A percentile compares a stretch with the other conserved stretches of the same genome.
phyloP scores from a whole-genome alignment of 352 stramenopile genomes.

The Pythium rishiriense region DNA sequence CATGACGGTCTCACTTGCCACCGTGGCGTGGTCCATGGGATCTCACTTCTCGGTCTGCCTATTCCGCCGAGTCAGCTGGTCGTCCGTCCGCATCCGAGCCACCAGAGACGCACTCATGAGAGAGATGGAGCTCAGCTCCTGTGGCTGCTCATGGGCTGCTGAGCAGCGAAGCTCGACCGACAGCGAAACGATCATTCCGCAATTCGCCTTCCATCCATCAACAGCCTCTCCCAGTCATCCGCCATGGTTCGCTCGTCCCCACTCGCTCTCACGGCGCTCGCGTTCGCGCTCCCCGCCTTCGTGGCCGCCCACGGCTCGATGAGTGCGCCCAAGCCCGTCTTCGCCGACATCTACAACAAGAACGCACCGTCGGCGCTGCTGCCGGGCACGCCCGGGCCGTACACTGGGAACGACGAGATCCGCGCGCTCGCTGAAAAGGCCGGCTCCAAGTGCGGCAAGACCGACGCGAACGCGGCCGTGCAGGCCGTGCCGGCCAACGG shows the following conservation, averaged over 20 bases:
- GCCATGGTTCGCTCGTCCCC: conserved; percentile 10
- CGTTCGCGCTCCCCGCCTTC: conserved; percentile 5
- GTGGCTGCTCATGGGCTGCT: too few species aligned
- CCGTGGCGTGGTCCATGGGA: background rate
- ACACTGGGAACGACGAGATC: conserved; percentile 34
- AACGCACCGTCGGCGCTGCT: conserved; percentile 15
- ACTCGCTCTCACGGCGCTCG: conserved; percentile 2
- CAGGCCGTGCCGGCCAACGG: conserved; percentile 29
- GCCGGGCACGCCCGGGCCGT: conserved; percentile 29
- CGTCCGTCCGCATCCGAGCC: too few species aligned
- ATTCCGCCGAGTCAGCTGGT: background rate
- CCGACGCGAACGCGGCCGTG: conserved; percentile 28
- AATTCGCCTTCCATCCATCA: conserved; percentile 1
- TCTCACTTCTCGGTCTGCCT: background rate
- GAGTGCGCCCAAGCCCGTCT: conserved; percentile 9
- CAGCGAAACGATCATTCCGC: conserved; percentile 3
- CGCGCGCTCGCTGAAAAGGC: conserved; percentile 29
- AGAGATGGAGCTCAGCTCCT: background rate
- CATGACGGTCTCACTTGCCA: conserved; percentile 1
- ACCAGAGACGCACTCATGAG: background rate
- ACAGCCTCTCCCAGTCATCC: background rate
- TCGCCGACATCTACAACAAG: conserved; percentile 21
- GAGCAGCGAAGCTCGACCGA: background rate
- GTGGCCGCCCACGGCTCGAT: conserved; percentile 22
- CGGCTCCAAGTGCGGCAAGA: conserved; percentile 42